Evolutionary conservation across 768 basidiomycete species (phyloP), one percentile per base, ranked within the genome.

Genomic region (Lentinula guzmanii): DNA sequence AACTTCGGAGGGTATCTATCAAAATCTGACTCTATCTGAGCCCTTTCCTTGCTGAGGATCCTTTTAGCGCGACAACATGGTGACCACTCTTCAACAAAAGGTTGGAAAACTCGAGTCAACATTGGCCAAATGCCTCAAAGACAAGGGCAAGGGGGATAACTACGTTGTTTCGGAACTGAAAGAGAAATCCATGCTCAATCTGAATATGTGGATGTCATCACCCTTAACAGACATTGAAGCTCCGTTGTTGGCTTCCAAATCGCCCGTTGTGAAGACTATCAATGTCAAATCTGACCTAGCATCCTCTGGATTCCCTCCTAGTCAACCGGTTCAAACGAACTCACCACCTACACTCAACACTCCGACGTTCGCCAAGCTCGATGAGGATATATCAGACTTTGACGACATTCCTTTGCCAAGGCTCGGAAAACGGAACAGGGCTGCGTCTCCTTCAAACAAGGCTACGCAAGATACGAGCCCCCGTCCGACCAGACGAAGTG

Each of bases 1-100:
- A 86, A 59, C 75, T 87, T 33, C 79, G 59, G 5, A 43, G 59
- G 59, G 59, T 60, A 24, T 28, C 21, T 11, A 5, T 9, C 5
- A 45, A 8, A 11, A 6, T 16, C 33, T n/a, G 0, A 18, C 11
- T 21, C 11, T 56, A 21, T 37, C 13, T 31, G 18, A 10, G 13
- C n/a, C 18, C 18, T 28, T 13, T 42, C 24, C 39, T 37, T 13
- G 28, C 28, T 28, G 28, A 28, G 28, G 28, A 3, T 28, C 39
- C 21, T 54, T 21, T 31, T 37, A 60, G 59, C 59, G 59, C 48
- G 51, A 60, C 35, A 60, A 60, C 16, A 37, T 60, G 51, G 39
- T 37, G n/a, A 33, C 45, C 13, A 52, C 48, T 7, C 51, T 52
- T 35, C 59, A 60, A 33, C 15, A 41, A n/a, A 60, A 60, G 35